These are phyloP conservation scores for Termitomyces titanicus DNA, from an alignment of 768 basidiomycete genomes.

Conservation along the genomic window DNA sequence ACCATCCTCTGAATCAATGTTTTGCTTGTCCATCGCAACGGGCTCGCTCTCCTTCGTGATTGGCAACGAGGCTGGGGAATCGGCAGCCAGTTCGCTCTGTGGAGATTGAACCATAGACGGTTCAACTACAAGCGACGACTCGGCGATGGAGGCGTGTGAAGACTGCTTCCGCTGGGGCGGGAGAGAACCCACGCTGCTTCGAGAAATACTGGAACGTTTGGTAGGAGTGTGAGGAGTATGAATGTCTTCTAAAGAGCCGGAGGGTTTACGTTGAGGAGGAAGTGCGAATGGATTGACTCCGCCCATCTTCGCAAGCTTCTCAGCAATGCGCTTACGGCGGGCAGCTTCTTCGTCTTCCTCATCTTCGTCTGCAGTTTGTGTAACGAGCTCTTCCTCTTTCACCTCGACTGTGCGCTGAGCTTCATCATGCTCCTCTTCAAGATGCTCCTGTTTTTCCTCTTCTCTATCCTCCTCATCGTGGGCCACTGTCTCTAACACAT, in stretches of 20 bases:
- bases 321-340: constrained; percentile 56
- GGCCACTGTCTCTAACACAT: not conserved
- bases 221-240: constrained; percentile 5
- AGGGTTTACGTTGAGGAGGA: constrained; percentile 19
- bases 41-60: constrained; percentile 7
- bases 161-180: constrained; percentile 6
- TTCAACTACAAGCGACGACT: not conserved
- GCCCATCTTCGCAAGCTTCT: constrained; percentile 63
- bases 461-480: not conserved
- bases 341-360: constrained; percentile 52
- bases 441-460: not conserved
- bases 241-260: constrained; percentile 12
- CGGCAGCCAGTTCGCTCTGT: not conserved
- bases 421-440: not conserved
- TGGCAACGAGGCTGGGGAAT: not conserved
- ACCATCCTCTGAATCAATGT: constrained; percentile 19
- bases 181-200: constrained; percentile 4
- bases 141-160: not conserved
- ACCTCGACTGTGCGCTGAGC: not conserved
- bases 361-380: constrained; percentile 20
- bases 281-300: constrained; percentile 55
- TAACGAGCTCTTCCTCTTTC: constrained; percentile 1
- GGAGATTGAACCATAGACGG: not conserved
- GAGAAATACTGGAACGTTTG: constrained; percentile 10
- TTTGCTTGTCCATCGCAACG: not conserved